These are phyloP conservation scores for Lactarius deliciosus DNA, from an alignment of 768 basidiomycete species.

Conservation along the genomic window DNA sequence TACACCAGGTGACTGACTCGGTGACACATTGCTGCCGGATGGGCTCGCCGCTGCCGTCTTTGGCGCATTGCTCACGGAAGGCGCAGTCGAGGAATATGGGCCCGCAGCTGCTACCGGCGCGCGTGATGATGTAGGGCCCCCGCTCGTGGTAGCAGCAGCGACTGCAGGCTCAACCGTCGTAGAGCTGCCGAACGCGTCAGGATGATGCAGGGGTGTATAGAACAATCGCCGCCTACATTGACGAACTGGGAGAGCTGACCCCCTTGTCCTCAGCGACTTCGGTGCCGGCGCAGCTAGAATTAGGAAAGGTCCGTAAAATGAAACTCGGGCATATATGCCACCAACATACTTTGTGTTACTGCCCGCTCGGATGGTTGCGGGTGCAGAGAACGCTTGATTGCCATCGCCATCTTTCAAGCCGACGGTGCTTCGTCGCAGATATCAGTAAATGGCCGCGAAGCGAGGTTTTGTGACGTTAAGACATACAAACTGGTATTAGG, in stretches of 20 bases:
- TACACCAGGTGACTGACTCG: conserved; percentile 33
- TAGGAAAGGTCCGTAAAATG: not conserved
- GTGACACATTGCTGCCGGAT: conserved; percentile 2
- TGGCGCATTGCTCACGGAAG: not conserved
- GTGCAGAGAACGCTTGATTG: conserved; percentile 49
- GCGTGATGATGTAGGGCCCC: not conserved
- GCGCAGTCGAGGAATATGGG: not conserved
- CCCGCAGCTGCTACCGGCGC: not conserved
- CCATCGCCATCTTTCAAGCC: conserved; percentile 61
- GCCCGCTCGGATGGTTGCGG: conserved; percentile 45
- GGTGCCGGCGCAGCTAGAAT: conserved; percentile 22
- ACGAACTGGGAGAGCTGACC: not conserved
- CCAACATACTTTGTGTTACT: conserved; percentile 39
- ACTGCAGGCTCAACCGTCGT: conserved; percentile 1
- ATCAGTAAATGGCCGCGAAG: conserved; percentile 5
- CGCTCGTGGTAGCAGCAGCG: not conserved
- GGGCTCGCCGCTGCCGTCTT: conserved; percentile 5
- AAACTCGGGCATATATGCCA: not conserved
- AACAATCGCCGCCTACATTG: conserved; percentile 1
- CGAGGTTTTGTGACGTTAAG: conserved; percentile 1
- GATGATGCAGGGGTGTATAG: not conserved
- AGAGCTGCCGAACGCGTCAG: conserved; percentile 4
- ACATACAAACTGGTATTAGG: conserved; percentile 50
- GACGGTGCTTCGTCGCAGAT: conserved; percentile 44
- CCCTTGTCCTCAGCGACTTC: conserved; percentile 21